These are phyloP conservation scores for Ceratobasidium sp. DNA, from an alignment of 1,284 basidiomycete species.

Conservation along the genomic window DNA sequence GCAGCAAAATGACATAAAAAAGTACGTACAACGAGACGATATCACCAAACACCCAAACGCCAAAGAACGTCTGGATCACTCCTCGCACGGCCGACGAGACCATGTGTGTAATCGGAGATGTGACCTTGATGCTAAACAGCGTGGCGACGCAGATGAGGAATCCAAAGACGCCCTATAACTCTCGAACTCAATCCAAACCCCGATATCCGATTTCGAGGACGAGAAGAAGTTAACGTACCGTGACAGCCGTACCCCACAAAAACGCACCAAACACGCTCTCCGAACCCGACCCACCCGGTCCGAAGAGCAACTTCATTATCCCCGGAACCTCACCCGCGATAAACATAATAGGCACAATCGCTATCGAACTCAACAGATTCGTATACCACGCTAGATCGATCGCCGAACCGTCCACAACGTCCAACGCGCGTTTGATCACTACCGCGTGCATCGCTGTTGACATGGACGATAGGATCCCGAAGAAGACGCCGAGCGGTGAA, in stretches of 20 bases:
- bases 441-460: slow-evolving; percentile 87
- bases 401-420: slow-evolving; percentile 81
- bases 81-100: slow-evolving; percentile 87
- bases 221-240: slow-evolving; percentile 63
- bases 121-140: slow-evolving; percentile 88
- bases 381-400: slow-evolving; percentile 87
- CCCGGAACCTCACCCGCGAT: slow-evolving; percentile 77
- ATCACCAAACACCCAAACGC: slow-evolving; percentile 80
- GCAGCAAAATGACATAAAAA: slow-evolving; percentile 34
- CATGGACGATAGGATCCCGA: slow-evolving; percentile 80
- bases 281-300: slow-evolving; percentile 58
- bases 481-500: slow-evolving; percentile 69
- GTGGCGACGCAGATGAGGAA: slow-evolving; percentile 93
- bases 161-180: slow-evolving; percentile 75
- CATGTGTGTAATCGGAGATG: slow-evolving; percentile 93
- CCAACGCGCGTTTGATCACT: slow-evolving; percentile 84
- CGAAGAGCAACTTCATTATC: slow-evolving; percentile 71
- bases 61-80: slow-evolving; percentile 82
- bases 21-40: slow-evolving; percentile 76
- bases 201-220: neutral
- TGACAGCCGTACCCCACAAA: slow-evolving; percentile 80
- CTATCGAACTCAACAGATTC: slow-evolving; percentile 75
- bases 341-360: slow-evolving; percentile 75
- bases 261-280: slow-evolving; percentile 74
- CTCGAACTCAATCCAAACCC: neutral